phyloP scores from a whole-genome alignment of 2,329 filamentous ascomycete genomes.

The Herpotrichia juniperi region DNA sequence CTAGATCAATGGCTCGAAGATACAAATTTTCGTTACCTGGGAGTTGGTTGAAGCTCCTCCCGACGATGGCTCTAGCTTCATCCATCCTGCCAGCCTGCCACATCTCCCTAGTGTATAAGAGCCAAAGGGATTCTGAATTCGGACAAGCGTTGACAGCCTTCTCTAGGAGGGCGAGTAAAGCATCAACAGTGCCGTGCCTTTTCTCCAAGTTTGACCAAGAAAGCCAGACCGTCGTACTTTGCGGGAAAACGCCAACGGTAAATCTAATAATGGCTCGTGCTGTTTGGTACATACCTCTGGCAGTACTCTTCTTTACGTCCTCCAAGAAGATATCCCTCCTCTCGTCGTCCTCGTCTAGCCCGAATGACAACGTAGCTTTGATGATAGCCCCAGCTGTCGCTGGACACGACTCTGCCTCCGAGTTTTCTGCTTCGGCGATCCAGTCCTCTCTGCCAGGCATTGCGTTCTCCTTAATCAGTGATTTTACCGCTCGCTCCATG shows the following conservation, averaged over 20 bases:
- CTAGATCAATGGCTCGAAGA: constrained; percentile 93
- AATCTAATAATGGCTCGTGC: constrained; percentile 94
- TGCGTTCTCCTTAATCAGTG: constrained; percentile 85
- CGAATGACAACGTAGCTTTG: constrained; percentile 89
- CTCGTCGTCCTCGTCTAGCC: constrained; percentile 93
- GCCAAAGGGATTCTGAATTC: constrained; percentile 89
- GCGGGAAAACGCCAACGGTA: constrained; percentile 85
- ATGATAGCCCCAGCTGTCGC: constrained; percentile 90
- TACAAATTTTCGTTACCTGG: constrained; percentile 98
- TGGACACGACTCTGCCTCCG: constrained; percentile 87
- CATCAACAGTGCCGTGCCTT: constrained; percentile 83
- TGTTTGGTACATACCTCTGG: constrained; percentile 83
- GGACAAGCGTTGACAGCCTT: constrained; percentile 95
- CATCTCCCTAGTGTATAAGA: constrained; percentile 94
- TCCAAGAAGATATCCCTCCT: constrained; percentile 96
- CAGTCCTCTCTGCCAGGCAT: constrained; percentile 98
- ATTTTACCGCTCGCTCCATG: constrained; percentile 91
- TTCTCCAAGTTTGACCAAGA: constrained; percentile 91
- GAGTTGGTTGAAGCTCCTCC: constrained; percentile 90
- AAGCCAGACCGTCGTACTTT: constrained; percentile 86
- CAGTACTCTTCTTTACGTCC: constrained; percentile 83
- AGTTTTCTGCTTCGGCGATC: constrained; percentile 93
- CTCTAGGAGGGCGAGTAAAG: constrained; percentile 83
- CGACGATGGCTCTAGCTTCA: constrained; percentile 83
- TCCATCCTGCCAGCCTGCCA: constrained; percentile 89